A percentile compares a stretch with the other conserved stretches of the same genome.
Evolutionary conservation across 441 rosid species (phyloP).

Genomic region (Aleurites moluccanus): DNA sequence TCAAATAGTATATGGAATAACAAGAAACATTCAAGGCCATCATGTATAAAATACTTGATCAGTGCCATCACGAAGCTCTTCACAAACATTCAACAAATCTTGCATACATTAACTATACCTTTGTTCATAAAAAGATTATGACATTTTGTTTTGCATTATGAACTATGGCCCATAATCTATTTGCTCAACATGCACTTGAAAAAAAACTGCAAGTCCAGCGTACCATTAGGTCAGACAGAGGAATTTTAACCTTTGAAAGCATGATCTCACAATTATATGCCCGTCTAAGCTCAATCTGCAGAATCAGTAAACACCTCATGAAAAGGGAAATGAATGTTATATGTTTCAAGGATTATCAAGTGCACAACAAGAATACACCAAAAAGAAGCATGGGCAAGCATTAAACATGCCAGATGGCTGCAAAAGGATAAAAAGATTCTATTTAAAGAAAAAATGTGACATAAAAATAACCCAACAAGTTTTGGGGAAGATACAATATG

Average conservation of each 20-base stretch:
- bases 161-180: neutral
- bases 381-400: neutral
- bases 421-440: neutral
- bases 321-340: constrained; percentile 22
- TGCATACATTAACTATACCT: neutral
- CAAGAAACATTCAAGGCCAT: neutral
- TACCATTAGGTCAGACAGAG: constrained; percentile 89
- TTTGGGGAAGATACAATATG: neutral
- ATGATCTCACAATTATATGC: constrained; percentile 98
- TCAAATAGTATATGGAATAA: neutral
- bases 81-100: neutral
- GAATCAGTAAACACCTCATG: constrained; percentile 33
- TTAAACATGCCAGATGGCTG: constrained; percentile 6
- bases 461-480: neutral
- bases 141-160: neutral
- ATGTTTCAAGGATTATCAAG: constrained; percentile 19
- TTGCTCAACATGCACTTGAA: constrained; percentile 9
- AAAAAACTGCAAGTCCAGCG: constrained; percentile 27
- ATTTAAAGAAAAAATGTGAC: neutral
- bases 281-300: constrained; percentile 95
- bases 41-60: neutral
- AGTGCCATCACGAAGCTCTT: neutral
- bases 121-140: neutral
- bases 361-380: neutral
- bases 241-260: constrained; percentile 95